Base-by-base conservation (phyloP, 75 land plant species). In the Picea sitchensis region DNA sequence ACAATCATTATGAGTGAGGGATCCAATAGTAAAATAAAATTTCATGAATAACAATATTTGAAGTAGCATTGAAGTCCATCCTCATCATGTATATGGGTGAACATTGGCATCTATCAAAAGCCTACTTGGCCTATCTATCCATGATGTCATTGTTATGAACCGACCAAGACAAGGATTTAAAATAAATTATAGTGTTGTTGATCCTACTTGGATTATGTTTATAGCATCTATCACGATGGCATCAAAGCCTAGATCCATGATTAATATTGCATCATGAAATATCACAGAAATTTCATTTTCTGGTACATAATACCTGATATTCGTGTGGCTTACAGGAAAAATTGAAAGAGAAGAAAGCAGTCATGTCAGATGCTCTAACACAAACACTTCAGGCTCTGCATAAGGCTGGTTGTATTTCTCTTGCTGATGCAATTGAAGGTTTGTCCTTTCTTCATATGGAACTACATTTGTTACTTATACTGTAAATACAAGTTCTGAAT, bases 301-400 rank as follows among this genome's bases (percentile, higher is more conserved):
- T 36, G 30, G 34, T 34, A 15, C 71, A 67, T 36, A 32, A 15
- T 15, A 34, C 44, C 31, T 36, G 18, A 8, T 61, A 15, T 34
- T 67, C 7, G 4, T 64, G 1, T 34, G 18, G 36, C 17, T 51
- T 44, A 41, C 88, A 86, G 88, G 88, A 86, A 9, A 86, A 86
- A 64, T 61, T 84, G 78, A 87, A 87, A 78, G 88, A 87, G 77
- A 87, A 87, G 79, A 87, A 87, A 58, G 83, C 76, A 78, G 81
- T 81, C 23, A 83, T 87, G 83, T 80, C 79, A 11, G 88, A 87
- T 14, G 87, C 88, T 21, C 77, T 87, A 13, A 84, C 82, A 17
- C 76, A 78, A 60, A 84, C 87, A 31, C 81, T 87, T 30, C 83
- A 87, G 58, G 79, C 77, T 60, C 31, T 87, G 69, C 83, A 87